Evolutionary conservation across 345 rosid species (phyloP).

Genomic region (Salix arbutifolia): DNA sequence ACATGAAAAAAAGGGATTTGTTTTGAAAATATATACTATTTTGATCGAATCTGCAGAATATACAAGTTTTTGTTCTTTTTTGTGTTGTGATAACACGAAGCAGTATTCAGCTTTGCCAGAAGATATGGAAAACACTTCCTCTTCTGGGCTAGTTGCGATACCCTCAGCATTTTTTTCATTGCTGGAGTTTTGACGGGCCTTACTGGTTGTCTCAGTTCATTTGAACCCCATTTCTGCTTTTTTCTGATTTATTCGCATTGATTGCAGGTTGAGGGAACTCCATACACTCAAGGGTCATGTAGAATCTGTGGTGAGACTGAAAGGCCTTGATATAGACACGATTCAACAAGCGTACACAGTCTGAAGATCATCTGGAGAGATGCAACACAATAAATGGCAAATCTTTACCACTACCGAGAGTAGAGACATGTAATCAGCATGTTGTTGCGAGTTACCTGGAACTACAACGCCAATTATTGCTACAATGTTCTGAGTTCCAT

Average conservation of each 20-base stretch:
- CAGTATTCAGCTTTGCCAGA: too few relatives aligned
- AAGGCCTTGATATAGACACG: conserved; percentile 94
- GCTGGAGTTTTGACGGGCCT: too few relatives aligned
- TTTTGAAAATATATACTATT: too few relatives aligned
- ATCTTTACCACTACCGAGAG: conserved; percentile 4
- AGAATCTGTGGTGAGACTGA: conserved; percentile 88
- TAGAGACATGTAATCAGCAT: conserved; percentile 17
- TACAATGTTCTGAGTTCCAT: neutral
- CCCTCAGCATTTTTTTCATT: too few relatives aligned
- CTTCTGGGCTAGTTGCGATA: too few relatives aligned
- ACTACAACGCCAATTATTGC: neutral
- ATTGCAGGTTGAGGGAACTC: conserved; percentile 81
- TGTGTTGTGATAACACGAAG: too few relatives aligned
- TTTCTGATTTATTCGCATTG: neutral
- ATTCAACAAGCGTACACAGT: conserved; percentile 96
- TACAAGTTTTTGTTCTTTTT: too few relatives aligned
- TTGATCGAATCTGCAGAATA: too few relatives aligned
- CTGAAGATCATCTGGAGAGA: conserved; percentile 21
- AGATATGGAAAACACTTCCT: too few relatives aligned
- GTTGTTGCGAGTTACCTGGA: conserved; percentile 11
- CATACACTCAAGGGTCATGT: conserved; percentile 94
- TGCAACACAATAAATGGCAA: conserved; percentile 7
- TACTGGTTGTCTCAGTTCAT: neutral
- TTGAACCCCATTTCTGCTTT: neutral
- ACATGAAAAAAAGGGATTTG: too few relatives aligned